These are phyloP conservation scores for Phyllosticta citribraziliensis DNA, from an alignment of 2,329 filamentous ascomycete species.

Conservation along the genomic window DNA sequence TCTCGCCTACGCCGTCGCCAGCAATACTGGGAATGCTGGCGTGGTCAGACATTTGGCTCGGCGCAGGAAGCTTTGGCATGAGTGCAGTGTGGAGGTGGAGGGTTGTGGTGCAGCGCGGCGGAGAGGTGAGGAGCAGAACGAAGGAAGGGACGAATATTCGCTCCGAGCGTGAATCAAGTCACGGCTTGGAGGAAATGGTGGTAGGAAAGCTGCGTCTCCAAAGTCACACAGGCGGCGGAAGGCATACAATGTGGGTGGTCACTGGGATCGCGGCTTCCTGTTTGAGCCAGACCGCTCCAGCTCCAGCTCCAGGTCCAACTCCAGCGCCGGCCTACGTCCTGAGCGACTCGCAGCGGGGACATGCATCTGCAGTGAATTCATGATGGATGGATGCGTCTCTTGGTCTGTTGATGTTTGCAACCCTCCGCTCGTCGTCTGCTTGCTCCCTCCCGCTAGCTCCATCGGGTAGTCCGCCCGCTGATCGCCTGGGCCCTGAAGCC, in stretches of 20 bases:
- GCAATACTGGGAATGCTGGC: neutral
- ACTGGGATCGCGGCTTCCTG: neutral
- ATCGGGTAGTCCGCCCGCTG: neutral
- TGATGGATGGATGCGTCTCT: too few species aligned
- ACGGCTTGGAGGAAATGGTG: neutral
- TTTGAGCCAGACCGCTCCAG: neutral
- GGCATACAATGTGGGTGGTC: neutral
- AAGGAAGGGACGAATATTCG: neutral
- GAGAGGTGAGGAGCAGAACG: neutral
- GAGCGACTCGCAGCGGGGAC: neutral
- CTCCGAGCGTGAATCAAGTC: neutral
- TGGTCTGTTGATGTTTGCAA: neutral
- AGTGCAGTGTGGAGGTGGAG: neutral
- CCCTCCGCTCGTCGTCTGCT: neutral
- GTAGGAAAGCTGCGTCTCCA: neutral
- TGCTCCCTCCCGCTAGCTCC: neutral
- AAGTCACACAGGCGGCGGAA: neutral
- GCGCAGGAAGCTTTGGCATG: conserved; percentile 5
- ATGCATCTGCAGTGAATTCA: too few species aligned
- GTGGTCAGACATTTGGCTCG: neutral
- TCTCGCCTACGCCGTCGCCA: neutral
- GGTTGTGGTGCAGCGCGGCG: neutral
- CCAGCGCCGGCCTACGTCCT: too few species aligned
- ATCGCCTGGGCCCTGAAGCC: neutral
- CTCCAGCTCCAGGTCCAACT: neutral